Evolutionary conservation across 495 filamentous ascomycete genomes (phyloP), one percentile per base, ranked within the genome.

Genomic region (Lasiosphaeria ovina): DNA sequence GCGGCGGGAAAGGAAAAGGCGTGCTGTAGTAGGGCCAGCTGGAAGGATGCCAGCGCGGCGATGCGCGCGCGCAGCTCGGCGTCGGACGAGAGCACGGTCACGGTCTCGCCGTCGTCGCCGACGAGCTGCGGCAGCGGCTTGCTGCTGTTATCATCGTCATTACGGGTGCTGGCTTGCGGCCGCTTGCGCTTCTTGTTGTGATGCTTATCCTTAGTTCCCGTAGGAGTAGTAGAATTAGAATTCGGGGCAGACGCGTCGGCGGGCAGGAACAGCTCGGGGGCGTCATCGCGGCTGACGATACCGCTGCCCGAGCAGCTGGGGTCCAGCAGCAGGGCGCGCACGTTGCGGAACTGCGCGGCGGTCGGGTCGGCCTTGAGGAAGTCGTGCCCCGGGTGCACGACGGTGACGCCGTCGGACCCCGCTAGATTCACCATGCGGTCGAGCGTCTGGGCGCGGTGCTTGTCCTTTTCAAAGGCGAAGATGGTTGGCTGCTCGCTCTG

Each of bases 241-340:
- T 8, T 48, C 0, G 57, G 61, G 12, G 64, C 61, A 47, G 66
- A 64, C 0, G 84, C 85, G 2, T 82, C 71, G 38, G 72, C 76
- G 1, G 77, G 82, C 35, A 81, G 71, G 55, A 84, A 77, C 10
- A 92, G 68, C 42, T 81, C 77, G 0, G 88, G 85, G 54, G 84
- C 78, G 56, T 92, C 90, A 44, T 96, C 89, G 10, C 94, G 83
- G 5, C 92, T 90, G 8, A 97, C 86, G 32, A 98, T 98, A 0
- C 94, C 94, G 68, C 90, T 96, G 1, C 94, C 94, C 1, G 92
- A 96, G 66, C 94, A 98, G 64, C 89, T 93, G 0, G 94, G 94
- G 71, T 98, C 95, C 0, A 98, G 82, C 4, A 98, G 76, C 32
- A 98, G 72, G 11, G 87, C 87, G 0, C 83, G 81, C 5, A 97